Conservation (phyloP, 805 yeast genomes). For the Torulaspora quercuum region DNA sequence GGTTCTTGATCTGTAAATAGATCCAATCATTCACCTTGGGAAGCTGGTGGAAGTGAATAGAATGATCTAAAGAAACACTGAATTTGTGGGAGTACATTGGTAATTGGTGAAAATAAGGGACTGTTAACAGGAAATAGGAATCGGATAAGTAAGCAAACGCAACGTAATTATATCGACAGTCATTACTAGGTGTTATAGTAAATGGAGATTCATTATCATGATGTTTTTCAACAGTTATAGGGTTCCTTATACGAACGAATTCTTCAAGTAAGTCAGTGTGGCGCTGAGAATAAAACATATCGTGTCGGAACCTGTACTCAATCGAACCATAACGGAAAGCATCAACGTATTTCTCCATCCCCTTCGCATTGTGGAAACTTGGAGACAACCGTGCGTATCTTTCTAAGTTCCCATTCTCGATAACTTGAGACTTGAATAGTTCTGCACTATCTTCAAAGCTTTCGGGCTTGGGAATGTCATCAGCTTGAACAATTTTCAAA, state of each 20-base stretch:
- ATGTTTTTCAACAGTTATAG: conserved; percentile 7
- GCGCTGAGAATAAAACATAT: conserved; percentile 30
- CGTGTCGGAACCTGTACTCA: conserved; percentile 38
- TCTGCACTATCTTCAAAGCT: conserved; percentile 25
- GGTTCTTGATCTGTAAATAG: conserved; percentile 46
- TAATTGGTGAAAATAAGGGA: conserved; percentile 49
- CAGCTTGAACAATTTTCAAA: conserved; percentile 31
- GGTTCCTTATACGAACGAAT: conserved; percentile 25
- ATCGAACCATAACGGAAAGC: conserved; percentile 36
- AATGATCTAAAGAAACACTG: conserved; percentile 63
- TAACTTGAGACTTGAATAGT: conserved; percentile 22
- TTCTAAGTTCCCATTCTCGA: conserved; percentile 11
- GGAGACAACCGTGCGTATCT: conserved; percentile 12
- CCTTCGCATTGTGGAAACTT: conserved; percentile 8
- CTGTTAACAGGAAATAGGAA: conserved; percentile 49
- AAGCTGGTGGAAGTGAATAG: conserved; percentile 57
- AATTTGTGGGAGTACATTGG: conserved; percentile 46
- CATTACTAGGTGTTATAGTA: conserved; percentile 23
- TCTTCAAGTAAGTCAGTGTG: conserved; percentile 25
- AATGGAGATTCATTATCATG: conserved; percentile 4
- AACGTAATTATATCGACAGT: conserved; percentile 45
- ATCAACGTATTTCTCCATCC: conserved; percentile 24
- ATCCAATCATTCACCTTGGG: conserved; percentile 49
- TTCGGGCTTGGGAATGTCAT: conserved; percentile 40
- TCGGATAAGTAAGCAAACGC: conserved; percentile 61